Evolutionary conservation across 768 basidiomycete genomes (phyloP).

Genomic region (Fibroporia radiculosa): DNA sequence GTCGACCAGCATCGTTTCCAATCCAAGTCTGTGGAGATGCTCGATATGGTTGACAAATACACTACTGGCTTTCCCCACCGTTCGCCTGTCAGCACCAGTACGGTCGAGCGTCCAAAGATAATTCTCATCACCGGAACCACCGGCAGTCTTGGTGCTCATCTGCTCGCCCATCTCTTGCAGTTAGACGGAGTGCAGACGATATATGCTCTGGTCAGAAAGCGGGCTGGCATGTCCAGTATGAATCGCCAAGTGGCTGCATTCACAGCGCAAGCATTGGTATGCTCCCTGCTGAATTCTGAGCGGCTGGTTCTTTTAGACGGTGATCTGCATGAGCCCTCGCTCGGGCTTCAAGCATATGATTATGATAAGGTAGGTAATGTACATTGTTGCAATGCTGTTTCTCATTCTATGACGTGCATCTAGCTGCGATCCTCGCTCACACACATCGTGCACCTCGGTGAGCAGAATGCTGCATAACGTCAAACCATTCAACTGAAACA

Average conservation of each 20-base stretch:
- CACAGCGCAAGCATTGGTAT: neutral
- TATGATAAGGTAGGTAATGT: neutral
- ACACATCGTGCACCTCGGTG: conserved; percentile 10
- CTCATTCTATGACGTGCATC: neutral
- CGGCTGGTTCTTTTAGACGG: conserved; percentile 5
- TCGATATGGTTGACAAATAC: conserved; percentile 4
- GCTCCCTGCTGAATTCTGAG: neutral
- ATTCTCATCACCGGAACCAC: conserved; percentile 13
- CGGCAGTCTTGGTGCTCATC: conserved; percentile 9
- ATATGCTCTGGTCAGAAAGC: conserved; percentile 2
- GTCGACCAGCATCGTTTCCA: neutral
- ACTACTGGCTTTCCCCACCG: neutral
- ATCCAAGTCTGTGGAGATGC: neutral
- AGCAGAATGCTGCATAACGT: neutral
- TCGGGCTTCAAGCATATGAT: neutral
- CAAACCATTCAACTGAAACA: neutral
- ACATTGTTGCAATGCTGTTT: neutral
- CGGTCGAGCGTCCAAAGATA: neutral
- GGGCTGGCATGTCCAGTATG: neutral
- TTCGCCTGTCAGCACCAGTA: neutral
- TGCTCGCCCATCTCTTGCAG: conserved; percentile 6
- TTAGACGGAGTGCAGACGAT: conserved; percentile 3
- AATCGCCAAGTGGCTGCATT: neutral
- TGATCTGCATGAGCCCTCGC: neutral
- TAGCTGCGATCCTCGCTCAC: conserved; percentile 7